Percentiles rank a stretch among this genome's conserved stretches.
phyloP scores from a whole-genome alignment of 257 asterid genomes.

The Fraxinus anomala region DNA sequence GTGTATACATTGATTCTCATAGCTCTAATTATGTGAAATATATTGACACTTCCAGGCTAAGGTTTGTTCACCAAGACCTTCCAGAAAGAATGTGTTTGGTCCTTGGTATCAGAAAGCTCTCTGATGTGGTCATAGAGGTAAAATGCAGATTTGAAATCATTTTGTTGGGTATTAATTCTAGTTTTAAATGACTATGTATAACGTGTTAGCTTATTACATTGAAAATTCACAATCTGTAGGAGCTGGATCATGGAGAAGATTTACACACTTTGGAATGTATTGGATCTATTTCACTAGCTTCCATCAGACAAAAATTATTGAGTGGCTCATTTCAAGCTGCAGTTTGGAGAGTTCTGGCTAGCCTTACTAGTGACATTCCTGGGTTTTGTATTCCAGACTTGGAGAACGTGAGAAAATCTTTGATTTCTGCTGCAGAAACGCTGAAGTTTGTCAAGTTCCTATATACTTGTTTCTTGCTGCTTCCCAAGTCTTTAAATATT shows the following conservation, averaged over 20 bases:
- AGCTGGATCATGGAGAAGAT: conserved; percentile 58
- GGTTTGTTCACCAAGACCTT: conserved; percentile 83
- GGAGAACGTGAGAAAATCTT: conserved; percentile 52
- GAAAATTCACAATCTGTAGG: conserved; percentile 48
- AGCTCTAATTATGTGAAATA: conserved; percentile 71
- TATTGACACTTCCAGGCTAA: conserved; percentile 77
- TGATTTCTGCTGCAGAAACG: conserved; percentile 63
- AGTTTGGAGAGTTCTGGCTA: conserved; percentile 60
- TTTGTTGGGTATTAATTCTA: background rate
- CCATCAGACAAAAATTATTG: conserved; percentile 54
- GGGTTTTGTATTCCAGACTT: conserved; percentile 45
- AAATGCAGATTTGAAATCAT: conserved; percentile 13
- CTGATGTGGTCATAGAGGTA: conserved; percentile 94
- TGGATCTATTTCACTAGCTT: conserved; percentile 57
- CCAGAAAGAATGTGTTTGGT: conserved; percentile 64
- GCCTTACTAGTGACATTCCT: conserved; percentile 44
- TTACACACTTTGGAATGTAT: conserved; percentile 57
- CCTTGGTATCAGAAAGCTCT: conserved; percentile 78
- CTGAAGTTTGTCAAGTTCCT: conserved; percentile 67
- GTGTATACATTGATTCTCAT: conserved; percentile 75
- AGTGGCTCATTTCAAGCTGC: conserved; percentile 81
- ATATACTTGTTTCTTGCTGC: conserved; percentile 72
- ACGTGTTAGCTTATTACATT: conserved; percentile 26
- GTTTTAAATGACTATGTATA: conserved; percentile 14
- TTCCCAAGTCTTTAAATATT: conserved; percentile 63